Evolutionary conservation across 305 asterid genomes (phyloP).

Genomic region (Plantago coronopus): DNA sequence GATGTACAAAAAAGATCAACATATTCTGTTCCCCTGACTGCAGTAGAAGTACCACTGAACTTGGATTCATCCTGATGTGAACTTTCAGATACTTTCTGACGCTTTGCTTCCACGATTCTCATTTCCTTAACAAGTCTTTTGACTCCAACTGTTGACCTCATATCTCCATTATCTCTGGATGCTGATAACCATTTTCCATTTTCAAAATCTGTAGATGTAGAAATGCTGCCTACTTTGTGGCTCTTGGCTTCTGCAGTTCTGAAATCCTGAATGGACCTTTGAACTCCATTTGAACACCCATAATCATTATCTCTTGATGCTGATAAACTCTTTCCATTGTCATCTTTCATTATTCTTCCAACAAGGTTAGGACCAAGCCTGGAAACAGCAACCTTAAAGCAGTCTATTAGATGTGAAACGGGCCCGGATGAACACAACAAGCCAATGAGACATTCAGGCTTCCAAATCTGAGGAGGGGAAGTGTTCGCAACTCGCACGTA

Average conservation of each 20-base stretch:
- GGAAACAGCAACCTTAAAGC: conserved; percentile 70
- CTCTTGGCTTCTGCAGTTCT: conserved; percentile 52
- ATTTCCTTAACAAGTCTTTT: conserved; percentile 54
- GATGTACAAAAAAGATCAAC: conserved; percentile 52
- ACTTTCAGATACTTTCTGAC: conserved; percentile 46
- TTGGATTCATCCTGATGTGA: conserved; percentile 33
- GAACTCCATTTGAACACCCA: conserved; percentile 45
- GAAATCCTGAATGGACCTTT: conserved; percentile 48
- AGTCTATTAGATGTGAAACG: conserved; percentile 48
- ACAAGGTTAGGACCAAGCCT: conserved; percentile 55
- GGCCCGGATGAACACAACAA: conserved; percentile 61
- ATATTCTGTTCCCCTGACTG: conserved; percentile 53
- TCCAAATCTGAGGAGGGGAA: conserved; percentile 80
- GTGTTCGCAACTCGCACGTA: conserved; percentile 64
- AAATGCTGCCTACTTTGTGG: conserved; percentile 42
- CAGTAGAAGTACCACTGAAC: conserved; percentile 28
- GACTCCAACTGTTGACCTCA: conserved; percentile 42
- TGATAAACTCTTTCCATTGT: conserved; percentile 27
- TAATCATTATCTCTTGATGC: conserved; percentile 25
- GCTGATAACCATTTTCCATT: conserved; percentile 24
- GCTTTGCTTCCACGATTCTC: conserved; percentile 46
- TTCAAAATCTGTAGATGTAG: conserved; percentile 27
- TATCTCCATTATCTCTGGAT: conserved; percentile 26
- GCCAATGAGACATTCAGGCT: conserved; percentile 68
- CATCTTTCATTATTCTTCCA: conserved; percentile 35